Conservation (phyloP, 106 monocot genomes). For the Triglochin maritima region DNA sequence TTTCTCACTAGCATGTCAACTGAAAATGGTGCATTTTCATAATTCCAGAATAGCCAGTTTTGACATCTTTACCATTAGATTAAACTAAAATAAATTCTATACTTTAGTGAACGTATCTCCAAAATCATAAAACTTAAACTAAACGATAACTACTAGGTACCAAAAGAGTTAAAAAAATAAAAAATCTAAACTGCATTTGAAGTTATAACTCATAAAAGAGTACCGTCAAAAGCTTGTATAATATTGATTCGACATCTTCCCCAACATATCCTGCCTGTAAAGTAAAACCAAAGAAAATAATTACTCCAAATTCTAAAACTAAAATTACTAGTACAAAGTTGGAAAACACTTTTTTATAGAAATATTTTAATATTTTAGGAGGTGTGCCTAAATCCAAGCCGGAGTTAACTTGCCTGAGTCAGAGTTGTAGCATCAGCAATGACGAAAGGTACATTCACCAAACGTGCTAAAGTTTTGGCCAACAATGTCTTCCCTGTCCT, state of each 20-base stretch:
- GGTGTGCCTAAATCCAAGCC: neutral
- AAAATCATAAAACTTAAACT: too few species aligned
- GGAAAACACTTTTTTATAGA: too few species aligned
- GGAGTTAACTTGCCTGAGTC: conserved; percentile 47
- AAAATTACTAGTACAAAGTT: neutral
- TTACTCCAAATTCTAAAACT: neutral
- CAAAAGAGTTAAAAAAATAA: too few species aligned
- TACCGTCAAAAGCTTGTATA: conserved; percentile 75
- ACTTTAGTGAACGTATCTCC: too few species aligned
- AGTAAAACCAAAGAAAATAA: neutral
- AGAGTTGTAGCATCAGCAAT: conserved; percentile 85
- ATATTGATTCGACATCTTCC: conserved; percentile 85
- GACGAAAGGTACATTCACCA: conserved; percentile 82
- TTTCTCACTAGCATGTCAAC: too few species aligned
- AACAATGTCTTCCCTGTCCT: conserved; percentile 83
- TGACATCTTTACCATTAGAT: too few species aligned
- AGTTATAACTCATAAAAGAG: neutral
- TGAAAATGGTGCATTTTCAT: too few species aligned
- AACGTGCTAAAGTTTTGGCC: conserved; percentile 70
- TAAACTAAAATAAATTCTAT: too few species aligned
- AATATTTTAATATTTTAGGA: too few species aligned
- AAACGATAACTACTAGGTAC: too few species aligned
- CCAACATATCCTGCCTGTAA: conserved; percentile 83
- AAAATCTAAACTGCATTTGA: too few species aligned
- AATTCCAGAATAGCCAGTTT: too few species aligned